phyloP scores from a whole-genome alignment of 225 moss, liverwort and hornwort species.

The Polytrichum formosum region DNA sequence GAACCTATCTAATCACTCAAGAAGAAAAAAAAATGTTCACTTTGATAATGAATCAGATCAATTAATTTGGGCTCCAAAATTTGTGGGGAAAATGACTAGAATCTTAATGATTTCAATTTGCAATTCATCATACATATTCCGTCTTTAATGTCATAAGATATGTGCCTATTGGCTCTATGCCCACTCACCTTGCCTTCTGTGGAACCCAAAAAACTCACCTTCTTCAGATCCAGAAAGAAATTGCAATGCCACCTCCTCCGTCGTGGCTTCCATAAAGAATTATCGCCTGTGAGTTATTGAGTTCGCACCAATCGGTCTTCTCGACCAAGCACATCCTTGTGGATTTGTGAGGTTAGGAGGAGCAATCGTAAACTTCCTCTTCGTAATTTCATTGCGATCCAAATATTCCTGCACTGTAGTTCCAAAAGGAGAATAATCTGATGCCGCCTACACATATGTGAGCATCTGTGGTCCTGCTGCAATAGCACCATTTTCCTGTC shows the following conservation, averaged over 20 bases:
- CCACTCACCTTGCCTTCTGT: too few species aligned
- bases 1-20: too few species aligned
- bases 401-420: neutral
- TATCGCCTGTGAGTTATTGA: slow-evolving; percentile 17
- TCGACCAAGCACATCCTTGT: neutral
- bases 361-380: neutral
- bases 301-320: neutral
- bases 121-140: too few species aligned
- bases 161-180: too few species aligned
- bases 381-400: neutral
- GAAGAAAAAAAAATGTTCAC: too few species aligned
- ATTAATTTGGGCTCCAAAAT: too few species aligned
- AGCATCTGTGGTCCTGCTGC: slow-evolving; percentile 3
- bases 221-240: slow-evolving; percentile 48
- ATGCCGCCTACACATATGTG: slow-evolving; percentile 3
- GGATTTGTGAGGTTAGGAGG: neutral
- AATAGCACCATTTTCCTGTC: slow-evolving; percentile 3
- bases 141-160: too few species aligned
- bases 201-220: slow-evolving; percentile 19
- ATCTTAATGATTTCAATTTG: too few species aligned
- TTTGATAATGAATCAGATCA: too few species aligned
- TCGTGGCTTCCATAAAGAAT: slow-evolving; percentile 36
- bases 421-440: slow-evolving; percentile 1
- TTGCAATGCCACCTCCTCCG: slow-evolving; percentile 44
- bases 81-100: too few species aligned